Base-by-base conservation (phyloP, 176 grass and related monocot genomes). In the Oryza longistaminata region DNA sequence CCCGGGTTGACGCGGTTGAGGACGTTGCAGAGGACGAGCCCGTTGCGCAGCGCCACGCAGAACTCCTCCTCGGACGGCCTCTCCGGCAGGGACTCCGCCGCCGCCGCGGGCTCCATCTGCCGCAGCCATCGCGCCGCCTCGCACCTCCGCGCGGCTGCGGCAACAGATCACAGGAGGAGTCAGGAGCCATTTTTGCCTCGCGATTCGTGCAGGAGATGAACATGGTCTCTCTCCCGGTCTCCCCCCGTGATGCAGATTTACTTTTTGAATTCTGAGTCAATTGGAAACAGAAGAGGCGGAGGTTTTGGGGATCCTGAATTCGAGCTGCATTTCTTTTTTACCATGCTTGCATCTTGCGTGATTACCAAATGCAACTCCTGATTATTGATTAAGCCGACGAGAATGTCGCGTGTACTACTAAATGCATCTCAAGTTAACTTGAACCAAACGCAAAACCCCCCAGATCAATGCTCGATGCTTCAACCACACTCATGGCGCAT, bases 1-100 rank as follows among this genome's bases (percentile, higher is more conserved):
- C 94, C 88, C 2, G 91, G 85, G 75, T 94, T 97, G 87, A 94
- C 91, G 76, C 69, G 86, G 85, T 97, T 97, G 89, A 97, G 89
- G 61, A 97, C 87, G 46, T 94, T 97, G 85, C 94, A 97, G 75
- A 97, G 89, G 43, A 94, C 66, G 55, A 97, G 85, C 0, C 94
- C 94, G 66, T 97, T 97, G 85, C 91, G 94, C 65, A 97, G 82
- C 0, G 82, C 89, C 11, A 26, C 9, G 49, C 87, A 88, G 84
- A 97, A 93, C 8, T 97, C 82, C 79, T 94, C 94, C 64, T 94
- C 89, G 0, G 85, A 82, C 40, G 91, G 91, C 82, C 84, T 78
- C 60, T 90, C 85, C 43, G 91, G 84, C 33, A 97, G 85, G 50
- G 71, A 69, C 68, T 93, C 84, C 45, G 4, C 70, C 11, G 89